Evolutionary conservation across 31 red algal species (phyloP), one percentile per base, ranked within the genome.

Genomic region (Odonthalia washingtoniensis): DNA sequence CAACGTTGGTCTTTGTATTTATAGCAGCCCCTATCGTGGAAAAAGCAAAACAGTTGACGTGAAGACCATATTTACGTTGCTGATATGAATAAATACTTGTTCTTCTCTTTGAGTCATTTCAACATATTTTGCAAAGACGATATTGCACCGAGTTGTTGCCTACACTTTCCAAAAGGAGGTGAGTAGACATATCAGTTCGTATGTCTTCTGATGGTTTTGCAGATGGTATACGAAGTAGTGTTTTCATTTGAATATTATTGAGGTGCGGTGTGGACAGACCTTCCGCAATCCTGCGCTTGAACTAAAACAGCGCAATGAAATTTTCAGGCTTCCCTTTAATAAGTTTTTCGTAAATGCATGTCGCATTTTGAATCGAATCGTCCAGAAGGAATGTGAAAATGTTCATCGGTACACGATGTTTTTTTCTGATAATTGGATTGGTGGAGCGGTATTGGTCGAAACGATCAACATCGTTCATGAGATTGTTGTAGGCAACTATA

Each of bases 381-480:
- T 78, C 26, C 14, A 78, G 17, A 2, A 78, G 46, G 35, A 78
- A 78, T 46, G 42, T n/a, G 33, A 78, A 78, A 5, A 78, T 9
- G 32, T 32, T 57, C 75, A 60, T 78, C 3, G 26, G 46, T 53
- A 78, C 40, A 60, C 78, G 60, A 18, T 18, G 36, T 42, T 82
- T 39, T 42, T 82, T 64, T 5, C 78, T 1, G 1, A 67, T 27
- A 5, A 36, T 82, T 3, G 37, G 0, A 4, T 2, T 52, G 2
- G 75, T 78, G 36, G 43, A 78, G 16, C 41, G 40, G 5, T 37
- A 12, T 33, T 49, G 75, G 32, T 49, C 12, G 32, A 57, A 78
- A 3, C 40, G 3, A 26, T 78, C 46, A 16, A 78, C 75, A 16
- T 21, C 40, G 30, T 78, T 78, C 42, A 78, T 78, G 57, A 78